Base-by-base conservation (phyloP, 495 filamentous ascomycete genomes). In the Amniculicola lignicola region DNA sequence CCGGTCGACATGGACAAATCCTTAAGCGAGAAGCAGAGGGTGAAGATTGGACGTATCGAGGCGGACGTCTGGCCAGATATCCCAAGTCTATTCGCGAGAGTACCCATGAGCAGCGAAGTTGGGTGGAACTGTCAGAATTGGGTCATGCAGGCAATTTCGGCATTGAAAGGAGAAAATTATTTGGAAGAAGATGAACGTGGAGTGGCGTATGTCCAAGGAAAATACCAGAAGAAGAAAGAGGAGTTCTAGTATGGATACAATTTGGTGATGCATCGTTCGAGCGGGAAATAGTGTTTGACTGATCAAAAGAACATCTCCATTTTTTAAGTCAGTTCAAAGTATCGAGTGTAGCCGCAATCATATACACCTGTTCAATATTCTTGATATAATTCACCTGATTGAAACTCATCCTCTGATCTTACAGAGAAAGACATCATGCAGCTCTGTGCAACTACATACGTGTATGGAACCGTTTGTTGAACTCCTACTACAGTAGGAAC, bases 51-150 rank as follows among this genome's bases (percentile, higher is more conserved):
- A 23, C 40, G 40, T 43, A 43, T 43, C 21, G 40, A 43, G 19
- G 40, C 40, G 40, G 40, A 43, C 15, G 40, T 43, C 40, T 43
- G 40, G n/a, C 11, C 11, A 6, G 40, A 43, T 16, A 43, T 43
- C 40, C 21, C 40, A 23, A 23, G 19, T 43, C 9, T 43, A 6
- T 23, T 43, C n/a, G 40, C 9, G n/a, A n/a, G 36, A 39, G 5
- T 39, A 15, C 36, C 36, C 5, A 39, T 39, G 36, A 39, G 36
- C 36, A 15, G 4, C n/a, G 6, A 39, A 39, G n/a, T 18, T 15
- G 36, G 36, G 36, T 39, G 36, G 36, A 39, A 39, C 36, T 39
- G 36, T 15, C 36, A 39, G 19, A 39, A 39, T 15, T 39, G 36
- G 36, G 36, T 39, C n/a, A 39, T 39, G 36, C 6, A 39, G 36